Evolutionary conservation across 2,329 filamentous ascomycete genomes (phyloP).

Genomic region (Ascochyta koolunga): DNA sequence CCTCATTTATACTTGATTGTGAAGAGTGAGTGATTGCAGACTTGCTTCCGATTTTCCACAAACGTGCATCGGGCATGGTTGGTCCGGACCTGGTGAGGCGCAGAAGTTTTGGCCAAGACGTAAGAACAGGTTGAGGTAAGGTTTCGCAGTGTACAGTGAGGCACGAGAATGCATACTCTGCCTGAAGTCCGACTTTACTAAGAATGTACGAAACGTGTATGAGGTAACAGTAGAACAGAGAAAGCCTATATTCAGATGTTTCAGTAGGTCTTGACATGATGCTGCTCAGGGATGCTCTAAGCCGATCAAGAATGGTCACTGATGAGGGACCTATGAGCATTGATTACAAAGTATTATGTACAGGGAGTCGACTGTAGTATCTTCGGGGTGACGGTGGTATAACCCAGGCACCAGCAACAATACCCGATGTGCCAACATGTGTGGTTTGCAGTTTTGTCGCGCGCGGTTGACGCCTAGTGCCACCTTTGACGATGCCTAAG

Average conservation of each 20-base stretch:
- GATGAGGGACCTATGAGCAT: constrained; percentile 11
- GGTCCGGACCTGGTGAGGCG: constrained; percentile 26
- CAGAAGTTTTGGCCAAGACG: constrained; percentile 41
- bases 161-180: constrained; percentile 21
- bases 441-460: constrained; percentile 1
- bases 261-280: constrained; percentile 20
- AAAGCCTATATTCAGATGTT: constrained; percentile 26
- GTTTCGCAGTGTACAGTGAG: constrained; percentile 24
- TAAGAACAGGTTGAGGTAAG: constrained; percentile 21
- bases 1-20: constrained; percentile 37
- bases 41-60: neutral
- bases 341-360: constrained; percentile 11
- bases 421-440: constrained; percentile 2
- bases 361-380: neutral
- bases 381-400: neutral
- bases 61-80: constrained; percentile 13
- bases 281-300: constrained; percentile 7
- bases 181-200: constrained; percentile 11
- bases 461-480: constrained; percentile 8
- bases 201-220: constrained; percentile 31
- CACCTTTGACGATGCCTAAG: constrained; percentile 23
- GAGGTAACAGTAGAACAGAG: constrained; percentile 29
- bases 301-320: constrained; percentile 8
- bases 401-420: constrained; percentile 6
- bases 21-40: neutral